A percentile compares a stretch with the other conserved stretches of the same genome.
Conservation (phyloP, 2,329 filamentous ascomycete species). For the Microdochium trichocladiopsis region DNA sequence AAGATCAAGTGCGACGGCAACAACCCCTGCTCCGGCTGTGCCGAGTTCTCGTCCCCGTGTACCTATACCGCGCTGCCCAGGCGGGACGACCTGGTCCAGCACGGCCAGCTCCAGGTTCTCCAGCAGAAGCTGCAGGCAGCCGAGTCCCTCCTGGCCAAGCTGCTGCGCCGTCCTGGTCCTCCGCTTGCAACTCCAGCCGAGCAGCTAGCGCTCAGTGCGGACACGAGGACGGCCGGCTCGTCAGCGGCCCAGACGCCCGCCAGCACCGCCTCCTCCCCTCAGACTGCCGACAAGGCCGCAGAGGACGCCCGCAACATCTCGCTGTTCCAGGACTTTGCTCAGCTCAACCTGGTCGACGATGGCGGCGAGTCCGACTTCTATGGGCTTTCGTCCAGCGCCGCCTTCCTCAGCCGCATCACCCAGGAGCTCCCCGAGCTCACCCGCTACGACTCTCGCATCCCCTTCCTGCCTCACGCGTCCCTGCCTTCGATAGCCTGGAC, state of each 20-base stretch:
- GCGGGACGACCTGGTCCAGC: background rate
- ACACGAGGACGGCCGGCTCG: too few relatives aligned
- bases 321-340: constrained; percentile 1
- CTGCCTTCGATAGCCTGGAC: background rate
- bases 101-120: background rate
- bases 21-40: constrained; percentile 6
- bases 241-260: background rate
- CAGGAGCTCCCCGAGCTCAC: constrained; percentile 5
- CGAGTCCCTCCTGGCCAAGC: constrained; percentile 3
- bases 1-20: constrained; percentile 7
- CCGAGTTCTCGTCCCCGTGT: constrained; percentile 2
- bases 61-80: background rate
- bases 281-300: background rate
- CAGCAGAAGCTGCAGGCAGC: constrained; percentile 2
- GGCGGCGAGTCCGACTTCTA: constrained; percentile 6
- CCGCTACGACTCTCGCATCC: constrained; percentile 5
- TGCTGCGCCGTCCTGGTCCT: constrained; percentile 1
- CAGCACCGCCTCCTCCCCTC: background rate
- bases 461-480: constrained; percentile 2
- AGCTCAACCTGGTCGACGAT: constrained; percentile 4
- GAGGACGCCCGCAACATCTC: constrained; percentile 1
- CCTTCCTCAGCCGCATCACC: constrained; percentile 5
- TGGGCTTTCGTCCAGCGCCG: constrained; percentile 5
- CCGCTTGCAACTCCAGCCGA: background rate
- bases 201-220: too few relatives aligned